Percentiles rank a stretch among this genome's conserved stretches.
Conservation (phyloP, 2,329 filamentous ascomycete species). For the Ophiostoma piceae region DNA sequence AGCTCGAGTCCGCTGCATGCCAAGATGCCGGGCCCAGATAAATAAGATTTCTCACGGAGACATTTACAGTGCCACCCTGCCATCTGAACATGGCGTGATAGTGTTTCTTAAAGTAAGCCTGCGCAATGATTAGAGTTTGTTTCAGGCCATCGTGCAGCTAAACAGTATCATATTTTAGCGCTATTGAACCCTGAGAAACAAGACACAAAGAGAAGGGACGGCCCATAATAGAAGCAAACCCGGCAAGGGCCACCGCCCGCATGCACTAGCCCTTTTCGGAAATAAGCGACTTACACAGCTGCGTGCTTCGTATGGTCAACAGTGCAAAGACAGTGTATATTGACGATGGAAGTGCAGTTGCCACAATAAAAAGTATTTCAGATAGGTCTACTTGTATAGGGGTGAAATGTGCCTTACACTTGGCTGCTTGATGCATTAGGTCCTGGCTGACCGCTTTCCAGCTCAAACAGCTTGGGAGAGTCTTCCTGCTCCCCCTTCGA, state of each 20-base stretch:
- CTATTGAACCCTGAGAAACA: neutral
- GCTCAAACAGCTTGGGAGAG: neutral
- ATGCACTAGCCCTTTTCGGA: conserved; percentile 9
- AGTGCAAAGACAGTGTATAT: no score
- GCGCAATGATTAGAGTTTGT: neutral
- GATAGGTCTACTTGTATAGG: no score
- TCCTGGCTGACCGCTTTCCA: neutral
- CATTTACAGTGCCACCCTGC: neutral
- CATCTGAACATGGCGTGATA: neutral
- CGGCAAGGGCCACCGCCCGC: neutral
- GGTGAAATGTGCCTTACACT: neutral
- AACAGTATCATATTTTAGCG: neutral
- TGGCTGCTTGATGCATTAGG: neutral
- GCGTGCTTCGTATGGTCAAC: no score
- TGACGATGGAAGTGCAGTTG: no score
- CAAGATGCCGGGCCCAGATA: neutral
- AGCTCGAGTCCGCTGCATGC: conserved; percentile 6
- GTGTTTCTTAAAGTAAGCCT: neutral
- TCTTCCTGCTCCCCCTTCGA: neutral
- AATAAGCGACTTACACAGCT: conserved; percentile 11
- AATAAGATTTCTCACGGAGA: neutral
- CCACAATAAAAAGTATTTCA: no score
- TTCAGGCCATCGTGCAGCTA: neutral
- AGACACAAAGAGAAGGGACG: neutral
- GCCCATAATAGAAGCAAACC: neutral